Evolutionary conservation across 2,329 filamentous ascomycete species (phyloP), one percentile per base, ranked within the genome.

Genomic region (Colletotrichum sp.): DNA sequence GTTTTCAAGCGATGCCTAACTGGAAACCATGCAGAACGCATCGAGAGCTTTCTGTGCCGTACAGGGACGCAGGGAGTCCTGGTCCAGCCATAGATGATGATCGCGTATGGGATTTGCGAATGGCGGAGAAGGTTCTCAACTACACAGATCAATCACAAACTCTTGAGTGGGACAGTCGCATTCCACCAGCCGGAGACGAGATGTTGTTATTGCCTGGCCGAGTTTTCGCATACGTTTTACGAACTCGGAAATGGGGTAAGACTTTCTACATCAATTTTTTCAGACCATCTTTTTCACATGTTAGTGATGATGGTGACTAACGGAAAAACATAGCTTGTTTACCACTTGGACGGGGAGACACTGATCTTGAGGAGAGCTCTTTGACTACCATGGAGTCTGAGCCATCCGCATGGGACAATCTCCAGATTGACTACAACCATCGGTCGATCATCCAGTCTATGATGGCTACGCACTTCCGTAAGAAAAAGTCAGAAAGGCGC

Each of bases 381-480:
- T 34, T 71, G 28, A 55, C 28, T 2, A 10, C 12, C 3, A 71
- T 71, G 62, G 16, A 52, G 10, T 7, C 15, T 2, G 60, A 71
- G 10, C 2, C 36, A 2, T 12, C n/a, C 2, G 69, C 60, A 12
- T 72, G 69, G 69, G 28, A 39, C 0, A n/a, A 7, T 5, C 59
- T 71, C 2, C 59, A 71, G 1, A 71, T 71, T 5, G 69, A 39
- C 16, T 1, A 18, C 3, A 39, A 5, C 12, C 59, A 18, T 57
- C 44, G 39, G 7, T 26, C 1, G 6, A 15, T 13, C 26, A 66
- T 16, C 60, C 66, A 12, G 65, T 72, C 26, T 16, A 72, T 15
- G 65, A 73, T 73, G 71, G 65, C 55, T 1, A 73, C 84, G 0
- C 86, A 87, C 49, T 86, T 87, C 80, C 83, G 85, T 78, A 82